Conservation (phyloP, 2,329 filamentous ascomycete genomes). For the Alternaria arbusti region DNA sequence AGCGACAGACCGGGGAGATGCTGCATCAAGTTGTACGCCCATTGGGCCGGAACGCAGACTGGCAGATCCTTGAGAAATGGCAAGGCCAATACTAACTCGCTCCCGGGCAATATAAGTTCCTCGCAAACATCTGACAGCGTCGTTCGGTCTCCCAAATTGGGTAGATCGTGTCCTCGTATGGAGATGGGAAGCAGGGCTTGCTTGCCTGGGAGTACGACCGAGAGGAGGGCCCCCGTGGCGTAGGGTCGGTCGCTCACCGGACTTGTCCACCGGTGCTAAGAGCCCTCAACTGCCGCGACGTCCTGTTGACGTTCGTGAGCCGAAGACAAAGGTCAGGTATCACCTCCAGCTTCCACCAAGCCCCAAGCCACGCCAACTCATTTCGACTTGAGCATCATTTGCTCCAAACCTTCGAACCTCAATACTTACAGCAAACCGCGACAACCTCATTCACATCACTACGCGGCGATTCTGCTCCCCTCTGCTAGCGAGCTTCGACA, state of each 20-base stretch:
- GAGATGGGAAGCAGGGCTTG: not conserved
- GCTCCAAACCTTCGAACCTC: not conserved
- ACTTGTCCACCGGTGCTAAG: constrained; percentile 7
- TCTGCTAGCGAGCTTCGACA: not conserved
- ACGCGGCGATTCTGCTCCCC: not conserved
- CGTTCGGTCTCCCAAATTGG: not conserved
- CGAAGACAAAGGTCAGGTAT: not conserved
- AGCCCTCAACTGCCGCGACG: constrained; percentile 4
- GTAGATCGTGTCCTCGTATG: not conserved
- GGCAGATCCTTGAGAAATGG: not conserved
- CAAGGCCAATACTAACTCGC: not conserved
- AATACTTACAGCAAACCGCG: not conserved
- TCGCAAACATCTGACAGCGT: not conserved
- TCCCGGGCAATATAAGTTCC: not conserved
- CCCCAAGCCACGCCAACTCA: not conserved
- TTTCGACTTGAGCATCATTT: not conserved
- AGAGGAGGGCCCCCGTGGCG: constrained; percentile 14
- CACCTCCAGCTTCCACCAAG: not conserved
- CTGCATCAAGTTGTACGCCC: not conserved
- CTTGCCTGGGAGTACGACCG: constrained; percentile 5
- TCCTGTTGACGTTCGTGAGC: not conserved
- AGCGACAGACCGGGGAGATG: not conserved
- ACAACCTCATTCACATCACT: not conserved
- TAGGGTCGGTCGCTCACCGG: constrained; percentile 9
- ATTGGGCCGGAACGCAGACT: not conserved